Evolutionary conservation across 306 rosid genomes (phyloP).

Genomic region (Rosa rugosa): DNA sequence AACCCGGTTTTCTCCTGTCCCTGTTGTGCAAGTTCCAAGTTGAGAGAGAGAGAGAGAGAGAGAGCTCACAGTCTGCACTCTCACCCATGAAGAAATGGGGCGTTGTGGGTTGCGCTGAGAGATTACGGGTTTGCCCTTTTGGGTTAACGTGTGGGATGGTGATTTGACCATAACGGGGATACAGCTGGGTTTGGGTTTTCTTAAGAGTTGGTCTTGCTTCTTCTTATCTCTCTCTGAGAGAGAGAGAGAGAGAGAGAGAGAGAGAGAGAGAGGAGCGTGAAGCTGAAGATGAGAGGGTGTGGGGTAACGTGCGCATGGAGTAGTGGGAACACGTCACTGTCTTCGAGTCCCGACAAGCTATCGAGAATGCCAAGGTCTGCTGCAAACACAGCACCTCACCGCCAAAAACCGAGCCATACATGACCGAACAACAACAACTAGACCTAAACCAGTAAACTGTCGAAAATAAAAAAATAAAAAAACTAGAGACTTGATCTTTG

Average conservation of each 20-base stretch:
- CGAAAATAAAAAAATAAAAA: too few relatives aligned
- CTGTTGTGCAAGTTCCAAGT: constrained; percentile 53
- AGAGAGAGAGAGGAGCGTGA: neutral
- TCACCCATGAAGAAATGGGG: neutral
- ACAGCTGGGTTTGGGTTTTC: constrained; percentile 6
- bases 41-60: constrained; percentile 18
- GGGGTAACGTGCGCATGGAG: constrained; percentile 50
- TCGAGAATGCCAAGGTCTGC: constrained; percentile 30
- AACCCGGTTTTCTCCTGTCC: constrained; percentile 21
- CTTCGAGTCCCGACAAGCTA: constrained; percentile 39
- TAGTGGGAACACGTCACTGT: constrained; percentile 48
- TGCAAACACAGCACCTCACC: constrained; percentile 25
- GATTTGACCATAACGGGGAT: neutral
- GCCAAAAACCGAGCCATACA: constrained; percentile 27
- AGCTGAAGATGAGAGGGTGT: neutral
- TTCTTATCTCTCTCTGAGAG: neutral
- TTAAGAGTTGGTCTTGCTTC: neutral
- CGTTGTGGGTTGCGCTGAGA: neutral
- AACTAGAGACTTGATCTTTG: neutral
- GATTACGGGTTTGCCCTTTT: neutral
- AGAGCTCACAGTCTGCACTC: neutral
- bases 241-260: neutral
- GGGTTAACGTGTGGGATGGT: constrained; percentile 7
- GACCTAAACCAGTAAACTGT: neutral
- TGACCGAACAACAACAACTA: neutral